Evolutionary conservation across 768 basidiomycete genomes (phyloP), one percentile per base, ranked within the genome.

Genomic region (Sistotremastrum niveocremeum): DNA sequence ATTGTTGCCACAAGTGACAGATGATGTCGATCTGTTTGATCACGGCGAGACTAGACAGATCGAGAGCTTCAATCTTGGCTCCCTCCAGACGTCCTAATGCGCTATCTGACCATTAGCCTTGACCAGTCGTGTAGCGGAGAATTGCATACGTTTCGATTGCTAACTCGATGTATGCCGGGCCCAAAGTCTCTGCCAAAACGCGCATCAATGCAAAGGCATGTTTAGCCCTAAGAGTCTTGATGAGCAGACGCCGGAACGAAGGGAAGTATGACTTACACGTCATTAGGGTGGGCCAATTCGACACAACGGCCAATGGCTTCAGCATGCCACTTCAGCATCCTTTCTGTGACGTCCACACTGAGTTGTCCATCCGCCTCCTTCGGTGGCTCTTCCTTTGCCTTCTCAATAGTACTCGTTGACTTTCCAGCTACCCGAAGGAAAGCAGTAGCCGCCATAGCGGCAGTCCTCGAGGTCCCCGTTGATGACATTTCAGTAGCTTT

Each of bases 1-100:
- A 99, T 59, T 86, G 85, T 57, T 98, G 95, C 94, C 93, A 98
- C 7, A 99, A 74, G 58, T 97, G 88, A 57, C 85, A 89, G 47
- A 94, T 82, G 39, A 94, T 74, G 63, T 94, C 91, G 34, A 84
- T 76, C 3, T 73, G 67, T 47, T 71, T 73, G 54, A 98, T 65
- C 20, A 84, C 73, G 0, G 65, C 55, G 5, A 98, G 60, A 3
- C 74, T 64, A 42, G 81, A 74, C 28, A 95, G 64, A 52, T 72
- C 83, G 4, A 20, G 20, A 1, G 94, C 93, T 60, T 98, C 93
- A 10, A 68, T 52, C 60, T 84, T 91, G 11, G 71, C 71, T 6
- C 71, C 66, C 39, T 94, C 86, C 2, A 93, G 61, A 34, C 79
- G 77, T 10, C 77, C 66, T 43, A 81, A 67, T 3, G 82, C 78